Percentiles rank a stretch among this genome's conserved stretches.
Evolutionary conservation across 2,329 filamentous ascomycete species (phyloP).

Genomic region (Chaetoscypha palmicola): DNA sequence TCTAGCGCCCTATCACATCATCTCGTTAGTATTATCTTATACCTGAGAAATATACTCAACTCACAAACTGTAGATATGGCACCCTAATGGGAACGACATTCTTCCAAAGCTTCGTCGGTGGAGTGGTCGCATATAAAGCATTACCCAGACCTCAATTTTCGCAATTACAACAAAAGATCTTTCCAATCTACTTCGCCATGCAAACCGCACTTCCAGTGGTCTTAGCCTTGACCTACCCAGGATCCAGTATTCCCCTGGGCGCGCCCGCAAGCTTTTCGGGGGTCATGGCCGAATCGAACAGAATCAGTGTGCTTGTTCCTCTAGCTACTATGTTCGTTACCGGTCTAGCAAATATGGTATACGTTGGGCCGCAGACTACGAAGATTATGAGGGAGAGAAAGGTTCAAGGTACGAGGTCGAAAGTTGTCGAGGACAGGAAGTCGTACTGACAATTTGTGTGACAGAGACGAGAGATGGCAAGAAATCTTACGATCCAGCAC

Average conservation of each 20-base stretch:
- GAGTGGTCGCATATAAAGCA: constrained; percentile 68
- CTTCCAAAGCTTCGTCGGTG: constrained; percentile 78
- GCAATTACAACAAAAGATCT: constrained; percentile 69
- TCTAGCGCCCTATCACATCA: constrained; percentile 67
- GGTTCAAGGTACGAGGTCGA: constrained; percentile 58
- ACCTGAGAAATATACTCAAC: constrained; percentile 7
- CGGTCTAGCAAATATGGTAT: constrained; percentile 61
- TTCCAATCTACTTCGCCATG: constrained; percentile 82
- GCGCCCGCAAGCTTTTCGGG: constrained; percentile 43
- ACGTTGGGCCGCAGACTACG: constrained; percentile 69
- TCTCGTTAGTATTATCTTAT: constrained; percentile 47
- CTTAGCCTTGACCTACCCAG: constrained; percentile 74
- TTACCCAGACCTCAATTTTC: constrained; percentile 77
- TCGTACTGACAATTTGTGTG: not conserved
- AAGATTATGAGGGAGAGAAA: constrained; percentile 69
- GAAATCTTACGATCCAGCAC: constrained; percentile 70
- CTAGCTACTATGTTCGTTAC: constrained; percentile 64
- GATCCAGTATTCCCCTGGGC: constrained; percentile 36
- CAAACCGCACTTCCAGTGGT: constrained; percentile 69
- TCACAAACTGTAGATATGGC: constrained; percentile 58
- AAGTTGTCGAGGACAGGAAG: not conserved
- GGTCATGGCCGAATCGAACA: constrained; percentile 52
- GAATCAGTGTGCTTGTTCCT: constrained; percentile 59
- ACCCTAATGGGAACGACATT: constrained; percentile 79
- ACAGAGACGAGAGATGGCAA: constrained; percentile 81